A percentile compares a stretch with the other conserved stretches of the same genome.
These are phyloP conservation scores for Suhomyces kunorum DNA, from an alignment of 1,139 yeast species.

Conservation along the genomic window DNA sequence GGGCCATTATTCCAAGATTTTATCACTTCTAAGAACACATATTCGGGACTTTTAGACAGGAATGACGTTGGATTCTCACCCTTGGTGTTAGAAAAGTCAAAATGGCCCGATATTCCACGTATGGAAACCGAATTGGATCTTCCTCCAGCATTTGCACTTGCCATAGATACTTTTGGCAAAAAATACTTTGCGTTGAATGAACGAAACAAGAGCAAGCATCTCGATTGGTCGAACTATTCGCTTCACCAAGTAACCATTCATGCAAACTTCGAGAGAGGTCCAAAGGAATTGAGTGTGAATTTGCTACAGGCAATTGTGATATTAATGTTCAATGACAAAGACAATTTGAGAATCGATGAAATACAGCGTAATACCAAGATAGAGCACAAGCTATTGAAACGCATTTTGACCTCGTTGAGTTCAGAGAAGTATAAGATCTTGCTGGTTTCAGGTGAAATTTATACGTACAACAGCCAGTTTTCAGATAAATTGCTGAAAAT, in stretches of 20 bases:
- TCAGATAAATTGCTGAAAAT: constrained; percentile 32
- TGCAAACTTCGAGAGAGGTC: constrained; percentile 32
- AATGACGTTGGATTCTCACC: constrained; percentile 32
- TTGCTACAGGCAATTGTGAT: constrained; percentile 42
- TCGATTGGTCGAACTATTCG: constrained; percentile 28
- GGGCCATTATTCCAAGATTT: constrained; percentile 40
- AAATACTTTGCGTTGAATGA: constrained; percentile 16
- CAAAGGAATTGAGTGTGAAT: constrained; percentile 39
- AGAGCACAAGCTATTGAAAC: constrained; percentile 26
- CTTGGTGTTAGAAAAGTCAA: constrained; percentile 34
- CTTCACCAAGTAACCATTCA: constrained; percentile 37
- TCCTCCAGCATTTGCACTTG: constrained; percentile 12
- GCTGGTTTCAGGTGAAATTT: constrained; percentile 12
- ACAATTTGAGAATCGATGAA: constrained; percentile 21
- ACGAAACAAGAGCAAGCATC: constrained; percentile 18
- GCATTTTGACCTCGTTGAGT: constrained; percentile 33
- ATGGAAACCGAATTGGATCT: constrained; percentile 19
- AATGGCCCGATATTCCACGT: constrained; percentile 48
- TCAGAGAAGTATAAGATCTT: constrained; percentile 34
- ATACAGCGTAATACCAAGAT: constrained; percentile 28
- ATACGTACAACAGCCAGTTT: constrained; percentile 29
- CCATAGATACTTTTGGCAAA: constrained; percentile 15
- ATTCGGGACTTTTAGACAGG: constrained; percentile 15
- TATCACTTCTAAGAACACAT: constrained; percentile 22
- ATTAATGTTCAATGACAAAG: constrained; percentile 30